Evolutionary conservation across 1,284 basidiomycete species (phyloP).

Genomic region (Austroboletus niveus): DNA sequence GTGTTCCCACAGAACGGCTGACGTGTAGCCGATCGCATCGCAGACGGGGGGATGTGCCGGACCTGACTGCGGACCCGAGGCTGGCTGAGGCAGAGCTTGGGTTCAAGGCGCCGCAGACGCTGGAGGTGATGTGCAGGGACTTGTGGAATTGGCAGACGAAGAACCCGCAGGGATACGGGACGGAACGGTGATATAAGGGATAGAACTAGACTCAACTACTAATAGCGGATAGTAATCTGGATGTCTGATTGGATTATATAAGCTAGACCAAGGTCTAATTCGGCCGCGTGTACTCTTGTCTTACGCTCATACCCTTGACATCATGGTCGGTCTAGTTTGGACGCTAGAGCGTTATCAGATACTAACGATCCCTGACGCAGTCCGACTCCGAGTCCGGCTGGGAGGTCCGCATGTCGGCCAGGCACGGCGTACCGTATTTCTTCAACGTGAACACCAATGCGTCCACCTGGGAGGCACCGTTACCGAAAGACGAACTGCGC

Average conservation of each 20-base stretch:
- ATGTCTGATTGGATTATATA: slow-evolving; percentile 15
- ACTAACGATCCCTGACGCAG: slow-evolving; percentile 20
- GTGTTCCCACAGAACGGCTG: not conserved
- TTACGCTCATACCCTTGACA: slow-evolving; percentile 9
- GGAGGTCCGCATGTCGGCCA: slow-evolving; percentile 85
- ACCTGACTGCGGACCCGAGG: slow-evolving; percentile 91
- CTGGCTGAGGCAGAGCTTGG: slow-evolving; percentile 94
- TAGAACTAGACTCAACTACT: not conserved
- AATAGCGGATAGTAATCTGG: slow-evolving; percentile 18
- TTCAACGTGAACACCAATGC: slow-evolving; percentile 72
- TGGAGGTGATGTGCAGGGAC: slow-evolving; percentile 91
- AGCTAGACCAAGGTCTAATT: not conserved
- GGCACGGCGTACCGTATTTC: slow-evolving; percentile 84
- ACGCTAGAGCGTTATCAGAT: not conserved
- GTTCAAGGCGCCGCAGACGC: slow-evolving; percentile 80
- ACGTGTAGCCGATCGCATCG: not conserved
- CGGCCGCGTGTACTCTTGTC: not conserved
- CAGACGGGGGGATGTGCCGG: slow-evolving; percentile 93
- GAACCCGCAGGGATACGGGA: slow-evolving; percentile 73
- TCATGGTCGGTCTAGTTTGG: slow-evolving; percentile 20
- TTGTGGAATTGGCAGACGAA: slow-evolving; percentile 92
- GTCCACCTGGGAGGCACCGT: slow-evolving; percentile 86
- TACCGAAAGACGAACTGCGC: slow-evolving; percentile 63
- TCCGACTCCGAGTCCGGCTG: slow-evolving; percentile 41
- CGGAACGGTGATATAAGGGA: slow-evolving; percentile 5